phyloP scores from a whole-genome alignment of 225 moss, liverwort and hornwort genomes.

The Pseudisothecium myosuroides region DNA sequence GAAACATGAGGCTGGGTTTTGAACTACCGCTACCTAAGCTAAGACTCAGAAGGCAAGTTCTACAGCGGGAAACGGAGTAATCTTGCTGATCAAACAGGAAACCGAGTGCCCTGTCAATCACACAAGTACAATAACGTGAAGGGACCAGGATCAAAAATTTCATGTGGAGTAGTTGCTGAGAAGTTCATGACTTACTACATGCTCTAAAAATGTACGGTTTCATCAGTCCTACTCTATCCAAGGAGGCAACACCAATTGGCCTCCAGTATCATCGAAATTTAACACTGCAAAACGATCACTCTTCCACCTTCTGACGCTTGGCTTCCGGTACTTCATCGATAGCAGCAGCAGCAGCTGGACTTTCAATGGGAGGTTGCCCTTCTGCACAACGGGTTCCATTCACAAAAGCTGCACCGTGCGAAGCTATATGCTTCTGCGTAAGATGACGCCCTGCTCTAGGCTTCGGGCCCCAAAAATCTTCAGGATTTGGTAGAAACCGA shows the following conservation, averaged over 20 bases:
- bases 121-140: background rate
- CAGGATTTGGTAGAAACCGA: constrained; percentile 91
- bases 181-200: background rate
- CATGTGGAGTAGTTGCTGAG: background rate
- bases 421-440: constrained; percentile 61
- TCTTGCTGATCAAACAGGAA: background rate
- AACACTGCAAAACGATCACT: constrained; percentile 1
- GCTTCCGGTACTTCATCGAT: constrained; percentile 9
- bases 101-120: background rate
- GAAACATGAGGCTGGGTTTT: background rate
- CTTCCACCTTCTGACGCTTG: constrained; percentile 43
- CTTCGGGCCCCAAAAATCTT: constrained; percentile 98
- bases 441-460: constrained; percentile 95
- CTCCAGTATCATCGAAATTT: background rate
- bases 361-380: constrained; percentile 26
- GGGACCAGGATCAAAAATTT: constrained; percentile 8
- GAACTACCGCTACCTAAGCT: background rate
- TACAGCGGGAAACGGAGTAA: background rate
- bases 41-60: background rate
- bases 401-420: constrained; percentile 50
- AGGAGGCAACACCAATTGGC: background rate
- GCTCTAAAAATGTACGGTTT: background rate
- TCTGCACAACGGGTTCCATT: constrained; percentile 43
- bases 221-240: background rate
- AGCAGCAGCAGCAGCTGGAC: background rate